Conservation (phyloP, 108 stramenopile genomes). For the Aurantiochytrium sp. region DNA sequence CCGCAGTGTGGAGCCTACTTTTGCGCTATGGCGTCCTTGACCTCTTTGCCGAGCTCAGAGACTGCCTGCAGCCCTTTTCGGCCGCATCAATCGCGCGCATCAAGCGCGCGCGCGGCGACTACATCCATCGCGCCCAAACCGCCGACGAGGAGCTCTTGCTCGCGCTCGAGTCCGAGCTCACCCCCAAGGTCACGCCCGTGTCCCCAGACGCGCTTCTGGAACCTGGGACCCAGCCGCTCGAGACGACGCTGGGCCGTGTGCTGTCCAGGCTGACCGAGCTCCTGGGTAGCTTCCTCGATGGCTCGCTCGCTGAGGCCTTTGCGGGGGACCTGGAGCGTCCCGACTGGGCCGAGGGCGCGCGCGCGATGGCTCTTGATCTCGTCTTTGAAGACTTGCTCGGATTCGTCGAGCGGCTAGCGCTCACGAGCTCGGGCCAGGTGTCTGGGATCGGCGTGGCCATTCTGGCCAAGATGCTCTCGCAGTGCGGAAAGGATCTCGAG, state of each 20-base stretch:
- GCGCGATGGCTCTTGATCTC: background rate
- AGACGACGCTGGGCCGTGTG: background rate
- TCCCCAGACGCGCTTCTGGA: background rate
- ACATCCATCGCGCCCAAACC: background rate
- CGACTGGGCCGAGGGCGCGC: background rate
- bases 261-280: background rate
- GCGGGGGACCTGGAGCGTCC: background rate
- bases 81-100: background rate
- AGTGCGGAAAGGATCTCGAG: background rate
- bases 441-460: conserved; percentile 33
- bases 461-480: conserved; percentile 12
- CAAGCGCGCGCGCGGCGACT: background rate
- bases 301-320: background rate
- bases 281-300: background rate
- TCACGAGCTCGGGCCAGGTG: conserved; percentile 25
- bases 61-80: background rate
- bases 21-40: background rate
- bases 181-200: background rate
- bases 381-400: background rate
- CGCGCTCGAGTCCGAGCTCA: background rate
- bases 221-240: background rate
- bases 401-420: background rate
- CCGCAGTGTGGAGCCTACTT: background rate
- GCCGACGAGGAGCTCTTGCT: background rate
- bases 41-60: background rate